Evolutionary conservation across 768 basidiomycete genomes (phyloP).

Genomic region (Lactifluus piperatus): DNA sequence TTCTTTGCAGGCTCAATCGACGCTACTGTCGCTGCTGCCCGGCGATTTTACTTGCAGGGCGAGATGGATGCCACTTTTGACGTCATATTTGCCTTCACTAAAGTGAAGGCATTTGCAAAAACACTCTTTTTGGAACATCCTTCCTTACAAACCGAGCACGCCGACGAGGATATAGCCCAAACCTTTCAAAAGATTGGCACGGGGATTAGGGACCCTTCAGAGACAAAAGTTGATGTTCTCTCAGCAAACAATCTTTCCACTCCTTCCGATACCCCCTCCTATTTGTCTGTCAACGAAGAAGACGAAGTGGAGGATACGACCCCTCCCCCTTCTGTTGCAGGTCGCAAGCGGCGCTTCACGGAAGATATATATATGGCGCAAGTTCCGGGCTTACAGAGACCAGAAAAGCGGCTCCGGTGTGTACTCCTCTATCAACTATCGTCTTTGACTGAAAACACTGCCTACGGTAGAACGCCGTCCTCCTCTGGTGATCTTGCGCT

Average conservation of each 20-base stretch:
- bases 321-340: conserved; percentile 12
- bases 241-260: not conserved
- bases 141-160: not conserved
- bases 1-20: conserved; percentile 22
- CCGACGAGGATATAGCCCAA: too few species aligned
- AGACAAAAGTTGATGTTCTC: not conserved
- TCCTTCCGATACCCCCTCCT: not conserved
- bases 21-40: conserved; percentile 26
- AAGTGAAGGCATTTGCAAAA: conserved; percentile 25
- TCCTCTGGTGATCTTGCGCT: not conserved
- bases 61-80: conserved; percentile 12
- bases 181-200: not conserved
- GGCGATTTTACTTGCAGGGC: conserved; percentile 22
- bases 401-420: conserved; percentile 3
- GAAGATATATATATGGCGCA: not conserved
- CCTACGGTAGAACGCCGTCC: not conserved
- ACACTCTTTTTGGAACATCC: conserved; percentile 26
- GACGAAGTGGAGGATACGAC: conserved; percentile 6
- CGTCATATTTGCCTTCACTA: conserved; percentile 21
- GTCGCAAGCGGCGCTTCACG: not conserved
- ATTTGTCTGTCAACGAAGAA: not conserved
- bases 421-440: not conserved
- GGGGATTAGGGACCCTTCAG: not conserved
- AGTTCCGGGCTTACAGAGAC: not conserved
- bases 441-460: not conserved